These are phyloP conservation scores for Pseudogymnoascus sp. DNA, from an alignment of 2,329 filamentous ascomycete genomes.

Conservation along the genomic window DNA sequence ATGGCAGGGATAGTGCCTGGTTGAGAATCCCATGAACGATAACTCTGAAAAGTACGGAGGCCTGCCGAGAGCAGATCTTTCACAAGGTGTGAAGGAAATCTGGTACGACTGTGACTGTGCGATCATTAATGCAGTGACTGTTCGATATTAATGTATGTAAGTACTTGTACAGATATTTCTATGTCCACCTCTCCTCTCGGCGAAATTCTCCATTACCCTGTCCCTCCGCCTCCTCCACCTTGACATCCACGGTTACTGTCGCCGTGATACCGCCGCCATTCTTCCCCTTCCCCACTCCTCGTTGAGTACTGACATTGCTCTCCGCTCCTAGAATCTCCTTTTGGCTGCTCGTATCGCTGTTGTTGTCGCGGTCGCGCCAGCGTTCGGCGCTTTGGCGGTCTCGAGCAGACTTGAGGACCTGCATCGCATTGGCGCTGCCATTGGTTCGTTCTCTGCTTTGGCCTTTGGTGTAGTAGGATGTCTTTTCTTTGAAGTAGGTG, in stretches of 20 bases:
- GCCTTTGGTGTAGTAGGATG: slow-evolving; percentile 7
- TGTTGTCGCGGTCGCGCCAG: slow-evolving; percentile 11
- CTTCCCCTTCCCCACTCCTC: not conserved
- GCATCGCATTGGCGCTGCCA: not conserved
- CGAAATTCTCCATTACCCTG: not conserved
- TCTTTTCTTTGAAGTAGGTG: slow-evolving; percentile 14
- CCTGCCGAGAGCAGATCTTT: too few relatives aligned
- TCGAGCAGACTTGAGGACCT: not conserved
- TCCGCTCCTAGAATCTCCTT: slow-evolving; percentile 7
- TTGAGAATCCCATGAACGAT: not conserved
- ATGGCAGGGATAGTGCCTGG: not conserved
- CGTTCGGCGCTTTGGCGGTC: not conserved
- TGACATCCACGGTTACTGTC: slow-evolving; percentile 1
- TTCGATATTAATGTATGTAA: not conserved
- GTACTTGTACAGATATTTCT: not conserved
- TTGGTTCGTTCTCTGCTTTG: not conserved
- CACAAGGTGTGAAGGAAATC: too few relatives aligned
- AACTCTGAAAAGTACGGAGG: too few relatives aligned
- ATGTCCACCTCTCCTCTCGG: not conserved
- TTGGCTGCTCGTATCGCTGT: slow-evolving; percentile 10
- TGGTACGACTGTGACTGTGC: too few relatives aligned
- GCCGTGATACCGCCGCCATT: not conserved
- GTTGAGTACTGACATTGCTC: not conserved
- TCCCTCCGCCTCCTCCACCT: not conserved
- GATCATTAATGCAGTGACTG: too few relatives aligned